Base-by-base conservation (phyloP, 78 protist genomes). In the Diacronema lutheri region DNA sequence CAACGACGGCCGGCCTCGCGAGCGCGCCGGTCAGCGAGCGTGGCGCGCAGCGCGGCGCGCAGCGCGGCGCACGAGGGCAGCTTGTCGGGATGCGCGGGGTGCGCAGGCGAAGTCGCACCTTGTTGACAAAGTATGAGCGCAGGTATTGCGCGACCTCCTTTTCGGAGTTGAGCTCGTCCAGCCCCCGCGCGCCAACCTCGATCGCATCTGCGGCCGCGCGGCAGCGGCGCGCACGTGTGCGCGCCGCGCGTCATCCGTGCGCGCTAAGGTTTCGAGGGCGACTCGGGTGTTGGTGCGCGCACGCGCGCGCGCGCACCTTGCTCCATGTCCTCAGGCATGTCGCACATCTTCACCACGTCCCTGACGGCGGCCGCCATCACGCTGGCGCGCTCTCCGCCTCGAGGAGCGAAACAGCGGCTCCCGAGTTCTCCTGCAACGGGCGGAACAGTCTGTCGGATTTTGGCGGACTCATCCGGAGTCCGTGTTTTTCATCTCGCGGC, bases 131-230 rank as follows among this genome's bases (percentile, higher is more conserved):
- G 35, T 3, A 21, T 0, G 41, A 21, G 79, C 79, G 79, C 58
- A 71, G 50, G 1, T 6, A 38, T 11, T 71, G 79, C 9, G 92
- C 88, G 0, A 89, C 86, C 60, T 89, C 92, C 61, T 89, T 89
- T 35, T 89, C 92, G 5, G 86, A 77, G 55, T 50, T 46, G 74
- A 77, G 78, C 19, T n/a, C 16, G 12, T 60, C 88, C n/a, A 84
- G 25, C 26, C 81, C 92, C 25, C 33, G 26, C 21, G 21, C 0
- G 13, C 82, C 46, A 0, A n/a, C 1, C 21, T 68, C 64, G 3
- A 60, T 38, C 5, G 79, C 79, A 23, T 71, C 76, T 68, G 76
- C 46, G 50, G 14, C 31, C 5, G 65, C 20, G 65, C n/a, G n/a
- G n/a, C n/a, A n/a, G n/a, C n/a, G n/a, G n/a, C n/a, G n/a, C n/a